These are phyloP conservation scores for Lathyrus oleraceus DNA, from an alignment of 306 rosid species.

Conservation along the genomic window DNA sequence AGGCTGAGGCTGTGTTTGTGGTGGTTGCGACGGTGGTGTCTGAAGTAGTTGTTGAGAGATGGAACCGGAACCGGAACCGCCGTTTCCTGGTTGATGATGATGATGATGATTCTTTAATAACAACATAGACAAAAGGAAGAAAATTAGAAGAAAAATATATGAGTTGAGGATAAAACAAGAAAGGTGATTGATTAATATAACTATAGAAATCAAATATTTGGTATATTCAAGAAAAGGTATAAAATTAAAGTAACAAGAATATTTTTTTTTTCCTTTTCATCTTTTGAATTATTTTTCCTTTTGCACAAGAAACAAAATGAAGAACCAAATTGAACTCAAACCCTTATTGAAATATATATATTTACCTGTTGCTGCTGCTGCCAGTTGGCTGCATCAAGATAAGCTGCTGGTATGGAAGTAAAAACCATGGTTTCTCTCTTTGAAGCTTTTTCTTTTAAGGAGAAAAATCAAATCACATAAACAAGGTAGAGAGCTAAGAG, in stretches of 20 bases:
- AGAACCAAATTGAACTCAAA: slow-evolving; percentile 29
- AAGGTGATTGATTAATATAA: not conserved
- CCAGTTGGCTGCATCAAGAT: slow-evolving; percentile 90
- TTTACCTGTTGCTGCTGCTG: slow-evolving; percentile 86
- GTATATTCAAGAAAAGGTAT: slow-evolving; percentile 66
- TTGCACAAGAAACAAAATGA: slow-evolving; percentile 25
- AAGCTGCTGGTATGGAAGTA: slow-evolving; percentile 72
- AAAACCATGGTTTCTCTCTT: slow-evolving; percentile 65
- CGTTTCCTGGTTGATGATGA: slow-evolving; percentile 31
- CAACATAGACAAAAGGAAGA: not conserved
- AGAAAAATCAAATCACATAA: slow-evolving; percentile 50
- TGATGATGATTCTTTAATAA: slow-evolving; percentile 38
- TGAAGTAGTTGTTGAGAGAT: slow-evolving; percentile 50
- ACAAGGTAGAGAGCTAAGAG: slow-evolving; percentile 36
- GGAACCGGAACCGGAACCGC: slow-evolving; percentile 14
- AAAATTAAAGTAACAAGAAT: slow-evolving; percentile 50
- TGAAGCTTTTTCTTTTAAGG: slow-evolving; percentile 50
- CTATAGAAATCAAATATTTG: slow-evolving; percentile 48
- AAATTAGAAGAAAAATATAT: not conserved
- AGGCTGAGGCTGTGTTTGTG: slow-evolving; percentile 28
- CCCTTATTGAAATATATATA: not conserved
- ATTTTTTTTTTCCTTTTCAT: slow-evolving; percentile 45
- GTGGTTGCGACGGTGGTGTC: slow-evolving; percentile 30
- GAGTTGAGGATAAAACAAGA: not conserved
- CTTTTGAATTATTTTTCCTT: slow-evolving; percentile 25